Conservation (phyloP, 192 early-diverging fungal genomes). For the Entomortierella chlamydospora region DNA sequence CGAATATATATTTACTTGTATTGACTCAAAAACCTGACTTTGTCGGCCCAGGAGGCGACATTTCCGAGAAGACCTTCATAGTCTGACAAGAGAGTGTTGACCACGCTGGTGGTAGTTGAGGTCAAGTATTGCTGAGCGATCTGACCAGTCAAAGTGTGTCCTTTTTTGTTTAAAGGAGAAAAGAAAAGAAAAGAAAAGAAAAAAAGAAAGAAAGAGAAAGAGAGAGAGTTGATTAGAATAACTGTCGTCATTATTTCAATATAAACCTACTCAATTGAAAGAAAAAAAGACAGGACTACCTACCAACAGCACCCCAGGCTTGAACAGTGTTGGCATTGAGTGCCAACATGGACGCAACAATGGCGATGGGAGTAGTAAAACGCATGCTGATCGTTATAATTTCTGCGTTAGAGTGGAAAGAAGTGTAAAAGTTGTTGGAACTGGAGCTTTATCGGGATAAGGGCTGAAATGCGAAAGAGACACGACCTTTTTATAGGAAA, state of each 20-base stretch:
- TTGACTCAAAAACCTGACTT: constrained; percentile 7
- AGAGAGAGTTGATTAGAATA: no score
- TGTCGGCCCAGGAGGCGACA: constrained; percentile 31
- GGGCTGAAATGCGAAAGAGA: not conserved
- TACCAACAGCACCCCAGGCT: constrained; percentile 31
- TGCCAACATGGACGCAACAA: constrained; percentile 17
- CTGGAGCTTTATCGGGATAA: not conserved
- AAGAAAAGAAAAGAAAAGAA: no score
- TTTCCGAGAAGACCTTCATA: constrained; percentile 48
- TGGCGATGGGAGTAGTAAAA: not conserved
- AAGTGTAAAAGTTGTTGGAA: no score
- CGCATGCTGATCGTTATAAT: constrained; percentile 17
- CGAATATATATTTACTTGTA: constrained; percentile 18
- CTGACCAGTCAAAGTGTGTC: constrained; percentile 52
- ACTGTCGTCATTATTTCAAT: no score
- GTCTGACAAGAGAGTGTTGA: constrained; percentile 31
- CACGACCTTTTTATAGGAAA: no score
- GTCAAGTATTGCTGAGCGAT: constrained; percentile 58
- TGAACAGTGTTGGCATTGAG: constrained; percentile 24
- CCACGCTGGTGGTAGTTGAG: constrained; percentile 16
- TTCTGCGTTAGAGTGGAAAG: no score
- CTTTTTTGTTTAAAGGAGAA: constrained; percentile 14
- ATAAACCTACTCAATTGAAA: no score
- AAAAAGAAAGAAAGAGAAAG: not conserved
- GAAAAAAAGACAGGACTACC: not conserved